A percentile compares a stretch with the other conserved stretches of the same genome.
phyloP scores from a whole-genome alignment of 176 grass and related monocot genomes.

The Aegilops tauschii region DNA sequence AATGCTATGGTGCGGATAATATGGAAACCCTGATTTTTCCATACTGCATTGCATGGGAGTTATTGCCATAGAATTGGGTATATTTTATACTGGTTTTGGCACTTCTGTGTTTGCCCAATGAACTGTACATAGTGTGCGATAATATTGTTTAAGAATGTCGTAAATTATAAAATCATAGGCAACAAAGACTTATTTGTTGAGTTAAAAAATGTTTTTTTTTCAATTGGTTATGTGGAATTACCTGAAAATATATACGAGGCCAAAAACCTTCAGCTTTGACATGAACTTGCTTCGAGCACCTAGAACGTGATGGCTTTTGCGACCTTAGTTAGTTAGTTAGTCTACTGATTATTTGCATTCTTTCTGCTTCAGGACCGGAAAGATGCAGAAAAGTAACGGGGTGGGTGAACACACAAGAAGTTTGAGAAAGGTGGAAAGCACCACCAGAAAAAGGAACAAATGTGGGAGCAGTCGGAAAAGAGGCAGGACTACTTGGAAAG shows the following conservation, averaged over 20 bases:
- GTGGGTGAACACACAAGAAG: neutral
- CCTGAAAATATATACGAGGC: neutral
- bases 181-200: neutral
- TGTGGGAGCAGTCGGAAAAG: neutral
- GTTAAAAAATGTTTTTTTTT: too few relatives aligned
- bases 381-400: neutral
- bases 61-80: neutral
- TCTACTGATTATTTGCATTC: neutral
- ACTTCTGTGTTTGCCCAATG: too few relatives aligned
- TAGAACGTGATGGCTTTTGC: neutral
- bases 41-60: neutral
- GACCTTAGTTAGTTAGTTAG: neutral
- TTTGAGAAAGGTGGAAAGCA: slow-evolving; percentile 17
- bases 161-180: neutral
- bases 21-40: neutral
- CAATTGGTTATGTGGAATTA: neutral
- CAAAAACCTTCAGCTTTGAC: neutral
- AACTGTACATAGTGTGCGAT: too few relatives aligned
- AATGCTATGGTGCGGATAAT: neutral
- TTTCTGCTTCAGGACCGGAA: slow-evolving; percentile 8
- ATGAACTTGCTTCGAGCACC: too few relatives aligned
- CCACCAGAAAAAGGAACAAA: neutral
- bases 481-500: neutral
- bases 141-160: too few relatives aligned
- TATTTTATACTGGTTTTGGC: neutral